These are phyloP conservation scores for Apophysomyces ossiformis DNA, from an alignment of 371 early-diverging fungal genomes.

Conservation along the genomic window DNA sequence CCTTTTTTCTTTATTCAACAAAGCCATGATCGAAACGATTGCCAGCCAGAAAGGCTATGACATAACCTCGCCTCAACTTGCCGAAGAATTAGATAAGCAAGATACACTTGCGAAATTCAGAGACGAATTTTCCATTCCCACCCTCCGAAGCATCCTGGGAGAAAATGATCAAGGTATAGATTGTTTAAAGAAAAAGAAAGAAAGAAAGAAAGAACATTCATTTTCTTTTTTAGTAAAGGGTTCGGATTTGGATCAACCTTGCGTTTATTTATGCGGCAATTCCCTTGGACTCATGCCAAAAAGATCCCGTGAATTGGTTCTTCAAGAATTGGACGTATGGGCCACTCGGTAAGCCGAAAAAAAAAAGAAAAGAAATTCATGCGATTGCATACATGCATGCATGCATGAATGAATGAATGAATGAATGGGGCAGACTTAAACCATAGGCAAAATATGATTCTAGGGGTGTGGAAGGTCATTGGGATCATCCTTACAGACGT, in stretches of 20 bases:
- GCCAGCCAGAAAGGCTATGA: slow-evolving; percentile 5
- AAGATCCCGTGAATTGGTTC: slow-evolving; percentile 65
- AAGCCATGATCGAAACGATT: neutral
- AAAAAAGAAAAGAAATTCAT: neutral
- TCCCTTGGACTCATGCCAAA: slow-evolving; percentile 91
- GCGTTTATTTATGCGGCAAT: slow-evolving; percentile 91
- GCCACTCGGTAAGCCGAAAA: slow-evolving; percentile 52
- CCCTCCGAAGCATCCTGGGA: slow-evolving; percentile 42
- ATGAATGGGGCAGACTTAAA: too few species aligned
- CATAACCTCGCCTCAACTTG: slow-evolving; percentile 43
- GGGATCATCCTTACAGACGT: slow-evolving; percentile 79
- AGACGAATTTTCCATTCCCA: slow-evolving; percentile 74
- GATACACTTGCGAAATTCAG: slow-evolving; percentile 64
- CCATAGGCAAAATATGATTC: neutral
- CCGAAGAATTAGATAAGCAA: slow-evolving; percentile 59
- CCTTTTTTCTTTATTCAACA: neutral
- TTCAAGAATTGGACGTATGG: slow-evolving; percentile 93
- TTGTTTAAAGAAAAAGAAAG: too few species aligned
- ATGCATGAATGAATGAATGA: too few species aligned
- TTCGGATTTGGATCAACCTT: slow-evolving; percentile 46
- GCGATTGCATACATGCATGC: too few species aligned
- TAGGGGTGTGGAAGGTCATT: slow-evolving; percentile 89
- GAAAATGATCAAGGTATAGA: neutral
- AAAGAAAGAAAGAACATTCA: too few species aligned
- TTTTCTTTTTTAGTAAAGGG: slow-evolving; percentile 17